These are phyloP conservation scores for Hyaloscypha finlandica DNA, from an alignment of 495 filamentous ascomycete genomes.

Conservation along the genomic window DNA sequence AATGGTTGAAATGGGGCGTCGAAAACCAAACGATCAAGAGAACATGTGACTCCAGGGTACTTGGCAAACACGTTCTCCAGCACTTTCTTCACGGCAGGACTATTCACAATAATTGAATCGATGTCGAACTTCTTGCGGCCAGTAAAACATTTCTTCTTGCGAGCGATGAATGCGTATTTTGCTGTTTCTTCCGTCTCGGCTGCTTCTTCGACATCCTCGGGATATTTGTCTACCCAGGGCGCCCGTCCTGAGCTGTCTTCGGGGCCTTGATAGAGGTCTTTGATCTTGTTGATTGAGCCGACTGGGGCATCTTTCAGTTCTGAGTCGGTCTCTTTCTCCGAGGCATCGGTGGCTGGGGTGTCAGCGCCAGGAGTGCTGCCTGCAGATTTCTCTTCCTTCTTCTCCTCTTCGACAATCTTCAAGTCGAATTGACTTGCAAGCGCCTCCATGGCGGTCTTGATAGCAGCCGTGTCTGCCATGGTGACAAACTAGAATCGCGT, in stretches of 20 bases:
- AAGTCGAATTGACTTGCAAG: constrained; percentile 17
- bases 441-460: constrained; percentile 13
- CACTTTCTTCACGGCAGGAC: constrained; percentile 44
- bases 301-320: constrained; percentile 19
- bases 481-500: background rate
- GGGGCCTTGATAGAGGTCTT: constrained; percentile 41
- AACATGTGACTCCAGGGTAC: constrained; percentile 65
- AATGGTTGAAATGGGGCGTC: constrained; percentile 60
- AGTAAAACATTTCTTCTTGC: constrained; percentile 52
- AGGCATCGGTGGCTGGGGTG: constrained; percentile 6
- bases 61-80: constrained; percentile 57
- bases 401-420: constrained; percentile 19
- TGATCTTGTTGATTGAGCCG: constrained; percentile 37
- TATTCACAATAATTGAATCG: constrained; percentile 65
- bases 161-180: constrained; percentile 54
- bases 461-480: background rate
- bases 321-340: background rate
- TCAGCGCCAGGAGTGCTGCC: constrained; percentile 5
- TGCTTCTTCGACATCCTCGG: constrained; percentile 36
- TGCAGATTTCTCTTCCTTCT: constrained; percentile 2
- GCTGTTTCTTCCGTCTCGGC: constrained; percentile 50
- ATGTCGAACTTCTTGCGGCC: constrained; percentile 60
- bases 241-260: constrained; percentile 36
- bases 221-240: constrained; percentile 44
- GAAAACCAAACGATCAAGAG: constrained; percentile 61